These are phyloP conservation scores for Entomortierella chlamydospora DNA, from an alignment of 192 early-diverging fungal genomes.

Conservation along the genomic window DNA sequence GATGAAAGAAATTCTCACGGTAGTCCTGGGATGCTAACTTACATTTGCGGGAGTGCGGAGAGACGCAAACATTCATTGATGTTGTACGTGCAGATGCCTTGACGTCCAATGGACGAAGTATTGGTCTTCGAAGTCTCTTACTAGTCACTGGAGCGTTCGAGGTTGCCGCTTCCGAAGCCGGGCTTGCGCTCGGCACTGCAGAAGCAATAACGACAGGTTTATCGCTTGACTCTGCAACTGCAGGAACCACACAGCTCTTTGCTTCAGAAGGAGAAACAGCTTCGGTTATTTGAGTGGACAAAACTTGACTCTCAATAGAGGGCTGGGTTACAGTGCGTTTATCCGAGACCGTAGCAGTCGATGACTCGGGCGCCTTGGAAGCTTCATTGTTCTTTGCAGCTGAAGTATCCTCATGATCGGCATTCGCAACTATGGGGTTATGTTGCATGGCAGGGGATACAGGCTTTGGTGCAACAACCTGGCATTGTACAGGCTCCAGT, in stretches of 20 bases:
- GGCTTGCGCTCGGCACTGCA: not conserved
- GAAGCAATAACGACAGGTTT: not conserved
- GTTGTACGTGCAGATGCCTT: conserved; percentile 36
- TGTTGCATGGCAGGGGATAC: conserved; percentile 17
- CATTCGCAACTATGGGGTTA: conserved; percentile 4
- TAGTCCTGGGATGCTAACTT: not conserved
- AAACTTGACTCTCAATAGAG: conserved; percentile 43
- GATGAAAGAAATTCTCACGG: not conserved
- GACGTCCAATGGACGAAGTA: conserved; percentile 45
- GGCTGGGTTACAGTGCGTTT: not conserved
- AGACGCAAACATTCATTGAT: conserved; percentile 38
- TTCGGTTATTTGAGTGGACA: conserved; percentile 37
- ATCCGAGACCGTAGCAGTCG: not conserved
- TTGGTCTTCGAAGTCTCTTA: conserved; percentile 17
- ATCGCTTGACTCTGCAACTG: not conserved
- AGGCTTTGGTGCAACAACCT: conserved; percentile 30
- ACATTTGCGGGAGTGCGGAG: conserved; percentile 44
- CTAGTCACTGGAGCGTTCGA: not conserved
- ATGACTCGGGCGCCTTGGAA: no score
- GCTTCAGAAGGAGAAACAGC: not conserved
- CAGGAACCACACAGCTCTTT: not conserved
- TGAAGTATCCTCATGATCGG: not conserved
- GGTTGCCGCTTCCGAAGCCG: not conserved
- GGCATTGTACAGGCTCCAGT: not conserved
- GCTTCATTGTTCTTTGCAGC: not conserved